phyloP scores from a whole-genome alignment of 805 yeast species.

The Lachancea mirantina region DNA sequence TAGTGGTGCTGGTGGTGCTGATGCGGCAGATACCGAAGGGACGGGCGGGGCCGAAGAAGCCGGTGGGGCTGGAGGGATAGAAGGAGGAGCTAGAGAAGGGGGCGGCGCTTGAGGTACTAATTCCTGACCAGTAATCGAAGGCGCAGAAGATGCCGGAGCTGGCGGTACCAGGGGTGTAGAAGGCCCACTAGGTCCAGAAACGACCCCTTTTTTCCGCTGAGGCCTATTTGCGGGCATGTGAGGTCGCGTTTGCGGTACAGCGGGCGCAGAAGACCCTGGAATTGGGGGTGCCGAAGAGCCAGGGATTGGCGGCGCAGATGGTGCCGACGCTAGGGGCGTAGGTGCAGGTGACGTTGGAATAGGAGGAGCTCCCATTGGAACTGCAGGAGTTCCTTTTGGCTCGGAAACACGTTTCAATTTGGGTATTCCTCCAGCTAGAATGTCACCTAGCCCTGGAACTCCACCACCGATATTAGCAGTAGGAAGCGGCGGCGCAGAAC shows the following conservation, averaged over 20 bases:
- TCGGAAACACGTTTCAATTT: slow-evolving; percentile 42
- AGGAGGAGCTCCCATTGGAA: slow-evolving; percentile 32
- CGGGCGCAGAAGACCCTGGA: slow-evolving; percentile 17
- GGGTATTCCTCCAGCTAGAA: slow-evolving; percentile 68
- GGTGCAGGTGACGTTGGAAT: slow-evolving; percentile 27
- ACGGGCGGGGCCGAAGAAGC: slow-evolving; percentile 21
- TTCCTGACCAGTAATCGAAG: too few relatives aligned
- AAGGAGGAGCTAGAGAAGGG: slow-evolving; percentile 12
- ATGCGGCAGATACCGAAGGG: slow-evolving; percentile 14
- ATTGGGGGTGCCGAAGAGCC: slow-evolving; percentile 20
- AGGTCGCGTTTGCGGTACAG: slow-evolving; percentile 16
- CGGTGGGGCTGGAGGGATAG: slow-evolving; percentile 25
- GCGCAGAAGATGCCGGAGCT: slow-evolving; percentile 20
- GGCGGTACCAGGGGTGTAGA: slow-evolving; percentile 14
- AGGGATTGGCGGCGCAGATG: slow-evolving; percentile 15
- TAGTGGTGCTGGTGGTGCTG: slow-evolving; percentile 13
- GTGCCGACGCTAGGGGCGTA: slow-evolving; percentile 23
- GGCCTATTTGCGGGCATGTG: slow-evolving; percentile 19
- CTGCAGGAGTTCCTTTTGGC: slow-evolving; percentile 32
- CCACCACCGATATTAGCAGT: slow-evolving; percentile 2
- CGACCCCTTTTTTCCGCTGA: slow-evolving; percentile 8
- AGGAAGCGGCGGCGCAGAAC: slow-evolving; percentile 29
- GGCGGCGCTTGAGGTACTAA: slow-evolving; percentile 17
- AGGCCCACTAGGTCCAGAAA: slow-evolving; percentile 6
- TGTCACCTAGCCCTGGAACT: slow-evolving; percentile 30